Conservation (phyloP, 2,329 filamentous ascomycete species). For the Botrytis byssoidea region DNA sequence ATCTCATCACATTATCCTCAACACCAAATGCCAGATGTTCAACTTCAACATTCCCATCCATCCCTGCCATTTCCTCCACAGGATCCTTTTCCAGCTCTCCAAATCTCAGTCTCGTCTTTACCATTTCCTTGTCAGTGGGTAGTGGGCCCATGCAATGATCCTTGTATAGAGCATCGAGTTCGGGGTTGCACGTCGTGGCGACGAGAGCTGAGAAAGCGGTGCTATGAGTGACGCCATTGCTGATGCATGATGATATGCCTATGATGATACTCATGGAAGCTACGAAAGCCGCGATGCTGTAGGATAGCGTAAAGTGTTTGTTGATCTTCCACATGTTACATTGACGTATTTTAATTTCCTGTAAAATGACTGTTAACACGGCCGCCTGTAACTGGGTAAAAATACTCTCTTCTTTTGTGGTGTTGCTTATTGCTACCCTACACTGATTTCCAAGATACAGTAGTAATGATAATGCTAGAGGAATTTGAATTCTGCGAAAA, state of each 20-base stretch:
- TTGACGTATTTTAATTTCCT: background rate
- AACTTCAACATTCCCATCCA: background rate
- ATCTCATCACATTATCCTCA: background rate
- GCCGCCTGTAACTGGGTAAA: background rate
- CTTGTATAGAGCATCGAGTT: slow-evolving; percentile 10
- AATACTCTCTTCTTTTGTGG: background rate
- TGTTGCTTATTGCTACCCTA: background rate
- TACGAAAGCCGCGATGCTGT: slow-evolving; percentile 9
- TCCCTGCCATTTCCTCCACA: background rate
- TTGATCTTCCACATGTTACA: background rate
- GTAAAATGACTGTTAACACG: too few relatives aligned
- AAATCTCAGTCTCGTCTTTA: background rate
- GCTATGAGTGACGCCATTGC: slow-evolving; percentile 23
- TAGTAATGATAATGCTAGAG: background rate
- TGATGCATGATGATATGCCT: slow-evolving; percentile 2
- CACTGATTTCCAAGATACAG: background rate
- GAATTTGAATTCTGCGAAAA: background rate
- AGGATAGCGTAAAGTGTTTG: slow-evolving; percentile 10
- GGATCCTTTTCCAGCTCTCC: background rate
- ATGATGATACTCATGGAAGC: background rate
- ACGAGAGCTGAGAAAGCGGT: slow-evolving; percentile 27
- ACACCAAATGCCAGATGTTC: background rate
- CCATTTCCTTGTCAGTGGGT: background rate
- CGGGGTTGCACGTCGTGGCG: slow-evolving; percentile 13
- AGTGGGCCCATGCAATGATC: slow-evolving; percentile 15